Base-by-base conservation (phyloP, 1,139 yeast genomes). In the Candida glucosophila region DNA sequence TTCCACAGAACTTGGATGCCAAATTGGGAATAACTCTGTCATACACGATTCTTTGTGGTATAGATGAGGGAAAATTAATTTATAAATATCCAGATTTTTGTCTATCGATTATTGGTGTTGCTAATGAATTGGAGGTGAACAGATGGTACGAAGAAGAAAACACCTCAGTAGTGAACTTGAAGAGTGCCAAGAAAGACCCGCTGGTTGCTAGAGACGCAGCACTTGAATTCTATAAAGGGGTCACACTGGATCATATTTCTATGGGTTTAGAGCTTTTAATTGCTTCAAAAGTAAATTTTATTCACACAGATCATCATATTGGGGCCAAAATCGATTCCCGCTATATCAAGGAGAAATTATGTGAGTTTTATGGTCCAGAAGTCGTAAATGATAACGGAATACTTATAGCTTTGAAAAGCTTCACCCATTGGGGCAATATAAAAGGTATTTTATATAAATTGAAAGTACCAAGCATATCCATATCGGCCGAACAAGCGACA, bases 271-370 rank as follows among this genome's bases (percentile, higher is more conserved):
- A 58, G 34, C 47, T 71, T 17, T 33, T 70, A 36, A 47, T 61
- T 19, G 66, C 73, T 17, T 51, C 74, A 11, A 69, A 68, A 34
- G 52, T 71, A 31, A 68, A 70, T 38, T 71, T 70, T 37, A 54
- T 70, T 32, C 77, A 70, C 37, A 67, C 77, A 1, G 77, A 71
- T 42, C 77, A 71, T 38, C 74, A 68, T 40, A 60, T 69, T 15
- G 71, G 72, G 4, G 61, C 67, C 9, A 58, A 54, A 30, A 46
- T 70, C 13, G 73, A 67, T 33, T 74, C 75, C 2, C 41, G 44
- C 26, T 61, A 58, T 35, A 49, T 71, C 53, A 55, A 57, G 24
- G 50, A 55, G 26, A 55, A 55, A 22, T 55, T 71, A 28, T 41
- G 39, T 15, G 54, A 55, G 19, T 57, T 58, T 31, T 67, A 57